Conservation (phyloP, 75 land plant species). For the Sequoiadendron giganteum region DNA sequence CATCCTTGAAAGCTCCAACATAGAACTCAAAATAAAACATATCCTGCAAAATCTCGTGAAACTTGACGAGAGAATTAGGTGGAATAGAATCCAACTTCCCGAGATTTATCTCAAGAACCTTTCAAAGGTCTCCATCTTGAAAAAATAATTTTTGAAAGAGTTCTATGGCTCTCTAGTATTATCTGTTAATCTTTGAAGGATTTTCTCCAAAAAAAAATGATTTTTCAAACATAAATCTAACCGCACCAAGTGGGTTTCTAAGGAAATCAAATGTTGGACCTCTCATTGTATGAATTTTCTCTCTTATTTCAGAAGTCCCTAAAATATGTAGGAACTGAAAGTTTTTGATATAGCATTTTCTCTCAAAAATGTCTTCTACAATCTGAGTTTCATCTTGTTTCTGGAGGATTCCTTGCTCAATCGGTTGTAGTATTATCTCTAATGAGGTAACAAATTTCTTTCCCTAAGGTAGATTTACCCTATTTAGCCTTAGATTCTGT, state of each 20-base stretch:
- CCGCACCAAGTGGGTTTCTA: constrained; percentile 84
- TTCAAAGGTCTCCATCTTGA: constrained; percentile 38
- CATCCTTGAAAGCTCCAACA: constrained; percentile 92
- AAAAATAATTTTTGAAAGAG: constrained; percentile 58
- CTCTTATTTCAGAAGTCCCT: background rate
- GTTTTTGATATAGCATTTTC: background rate
- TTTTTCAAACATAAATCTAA: constrained; percentile 70
- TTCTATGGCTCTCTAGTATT: constrained; percentile 75
- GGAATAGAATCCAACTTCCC: constrained; percentile 41
- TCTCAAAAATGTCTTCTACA: background rate
- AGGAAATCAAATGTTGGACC: constrained; percentile 67
- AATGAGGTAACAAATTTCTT: no score
- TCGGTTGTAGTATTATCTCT: no score
- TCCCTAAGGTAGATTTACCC: no score
- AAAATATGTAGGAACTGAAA: background rate
- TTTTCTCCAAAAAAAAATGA: constrained; percentile 32
- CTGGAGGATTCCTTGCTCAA: no score
- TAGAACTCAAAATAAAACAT: constrained; percentile 88
- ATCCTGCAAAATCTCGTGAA: constrained; percentile 94
- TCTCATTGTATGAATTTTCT: constrained; percentile 39
- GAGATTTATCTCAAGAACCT: constrained; percentile 77
- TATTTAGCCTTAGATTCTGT: no score
- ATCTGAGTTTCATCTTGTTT: no score
- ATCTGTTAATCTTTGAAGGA: constrained; percentile 34
- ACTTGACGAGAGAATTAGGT: constrained; percentile 78